Conservation (phyloP, 2,329 filamentous ascomycete species). For the Sporothrix variecibatus region DNA sequence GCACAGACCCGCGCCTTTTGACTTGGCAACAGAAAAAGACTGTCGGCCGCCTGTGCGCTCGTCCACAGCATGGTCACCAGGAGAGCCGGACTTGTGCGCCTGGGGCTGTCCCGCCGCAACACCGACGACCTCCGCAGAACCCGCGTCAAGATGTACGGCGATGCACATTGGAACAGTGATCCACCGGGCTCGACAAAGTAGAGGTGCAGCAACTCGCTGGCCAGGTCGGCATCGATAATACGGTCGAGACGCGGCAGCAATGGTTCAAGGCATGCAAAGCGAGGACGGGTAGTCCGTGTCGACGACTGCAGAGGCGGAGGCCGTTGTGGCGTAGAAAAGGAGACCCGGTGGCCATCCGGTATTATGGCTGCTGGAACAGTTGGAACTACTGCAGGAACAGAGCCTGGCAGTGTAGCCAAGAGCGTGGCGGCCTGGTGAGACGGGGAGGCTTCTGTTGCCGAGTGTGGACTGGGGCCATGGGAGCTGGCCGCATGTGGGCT, state of each 20-base stretch:
- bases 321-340: not conserved
- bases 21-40: constrained; percentile 45
- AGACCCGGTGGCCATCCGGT: not conserved
- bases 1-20: constrained; percentile 42
- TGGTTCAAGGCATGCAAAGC: constrained; percentile 29
- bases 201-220: constrained; percentile 51
- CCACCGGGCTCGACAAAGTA: constrained; percentile 50
- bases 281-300: constrained; percentile 27
- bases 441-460: not conserved
- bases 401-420: too few species aligned
- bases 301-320: not conserved
- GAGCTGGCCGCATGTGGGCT: not conserved
- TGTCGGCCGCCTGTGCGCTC: constrained; percentile 50
- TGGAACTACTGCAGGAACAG: too few species aligned
- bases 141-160: constrained; percentile 50
- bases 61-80: constrained; percentile 52
- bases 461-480: not conserved
- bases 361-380: too few species aligned
- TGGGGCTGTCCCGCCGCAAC: constrained; percentile 43
- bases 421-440: not conserved
- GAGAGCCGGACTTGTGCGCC: constrained; percentile 47
- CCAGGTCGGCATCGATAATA: constrained; percentile 45
- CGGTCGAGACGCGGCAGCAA: constrained; percentile 42
- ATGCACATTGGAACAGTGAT: constrained; percentile 47
- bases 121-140: constrained; percentile 50